Conservation (phyloP, 768 basidiomycete genomes). For the Serendipita sp. region DNA sequence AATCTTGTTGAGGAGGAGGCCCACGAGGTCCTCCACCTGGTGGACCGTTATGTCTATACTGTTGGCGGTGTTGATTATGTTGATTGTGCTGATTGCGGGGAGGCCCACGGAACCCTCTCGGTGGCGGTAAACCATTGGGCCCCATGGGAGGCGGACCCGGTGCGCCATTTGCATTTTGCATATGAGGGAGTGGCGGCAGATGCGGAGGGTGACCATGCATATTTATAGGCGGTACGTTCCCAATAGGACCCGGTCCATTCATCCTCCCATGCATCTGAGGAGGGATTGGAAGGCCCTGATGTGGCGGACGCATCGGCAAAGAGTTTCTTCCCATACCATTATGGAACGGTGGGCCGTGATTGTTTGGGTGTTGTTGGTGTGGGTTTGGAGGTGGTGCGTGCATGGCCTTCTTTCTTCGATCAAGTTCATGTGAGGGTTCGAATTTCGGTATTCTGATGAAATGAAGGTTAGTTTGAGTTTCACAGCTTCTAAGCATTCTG, state of each 20-base stretch:
- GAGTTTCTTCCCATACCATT: neutral
- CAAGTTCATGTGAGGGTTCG: slow-evolving; percentile 14
- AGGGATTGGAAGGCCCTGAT: neutral
- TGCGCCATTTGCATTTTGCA: neutral
- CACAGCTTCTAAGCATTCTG: no score
- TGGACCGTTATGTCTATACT: neutral
- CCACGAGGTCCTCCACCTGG: neutral
- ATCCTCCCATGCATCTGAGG: neutral
- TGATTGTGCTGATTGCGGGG: neutral
- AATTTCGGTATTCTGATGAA: slow-evolving; percentile 12
- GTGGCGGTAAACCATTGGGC: neutral
- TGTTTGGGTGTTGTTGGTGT: neutral
- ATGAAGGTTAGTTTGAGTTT: neutral
- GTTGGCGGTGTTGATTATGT: neutral
- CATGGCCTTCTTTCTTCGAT: slow-evolving; percentile 9
- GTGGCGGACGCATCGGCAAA: neutral
- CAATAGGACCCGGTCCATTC: neutral
- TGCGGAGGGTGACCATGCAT: neutral
- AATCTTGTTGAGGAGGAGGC: neutral
- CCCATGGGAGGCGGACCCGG: neutral
- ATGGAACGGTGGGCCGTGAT: neutral
- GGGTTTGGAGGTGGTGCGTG: neutral
- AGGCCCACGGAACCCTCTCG: neutral
- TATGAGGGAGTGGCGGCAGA: neutral
- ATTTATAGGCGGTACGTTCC: neutral